Conservation (phyloP, 495 filamentous ascomycete genomes). For the Diplogelasinospora grovesii region DNA sequence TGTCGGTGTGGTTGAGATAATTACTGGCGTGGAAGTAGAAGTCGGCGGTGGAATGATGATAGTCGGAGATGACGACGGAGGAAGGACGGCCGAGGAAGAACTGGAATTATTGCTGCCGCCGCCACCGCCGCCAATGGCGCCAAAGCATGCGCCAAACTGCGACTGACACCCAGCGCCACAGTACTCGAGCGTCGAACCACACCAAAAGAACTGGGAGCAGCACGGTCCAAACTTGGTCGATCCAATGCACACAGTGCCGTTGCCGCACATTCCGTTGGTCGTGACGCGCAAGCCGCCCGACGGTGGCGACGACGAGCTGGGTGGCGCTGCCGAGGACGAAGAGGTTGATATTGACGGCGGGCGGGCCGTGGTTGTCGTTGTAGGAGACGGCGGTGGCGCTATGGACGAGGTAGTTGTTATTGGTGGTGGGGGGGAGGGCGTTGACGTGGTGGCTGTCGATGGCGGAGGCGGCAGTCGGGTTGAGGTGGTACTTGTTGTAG, state of each 20-base stretch:
- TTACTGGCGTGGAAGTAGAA: slow-evolving; percentile 2
- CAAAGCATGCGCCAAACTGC: slow-evolving; percentile 31
- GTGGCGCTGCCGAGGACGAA: neutral
- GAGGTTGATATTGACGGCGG: slow-evolving; percentile 3
- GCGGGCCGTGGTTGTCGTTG: neutral
- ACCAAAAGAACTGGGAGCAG: slow-evolving; percentile 44
- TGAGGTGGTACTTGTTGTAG: slow-evolving; percentile 8
- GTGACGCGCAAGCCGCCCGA: slow-evolving; percentile 18
- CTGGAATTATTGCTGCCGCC: too few relatives aligned
- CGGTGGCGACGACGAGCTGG: slow-evolving; percentile 5
- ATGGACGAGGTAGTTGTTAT: slow-evolving; percentile 3
- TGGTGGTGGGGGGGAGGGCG: slow-evolving; percentile 6
- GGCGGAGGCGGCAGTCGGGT: slow-evolving; percentile 2
- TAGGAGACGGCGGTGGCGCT: neutral
- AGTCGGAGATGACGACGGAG: slow-evolving; percentile 2
- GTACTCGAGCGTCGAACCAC: slow-evolving; percentile 40
- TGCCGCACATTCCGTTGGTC: slow-evolving; percentile 30
- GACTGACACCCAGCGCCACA: slow-evolving; percentile 48
- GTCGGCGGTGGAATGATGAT: neutral
- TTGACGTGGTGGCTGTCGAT: neutral
- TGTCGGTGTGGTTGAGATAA: neutral
- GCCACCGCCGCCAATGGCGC: slow-evolving; percentile 9
- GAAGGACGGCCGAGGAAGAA: too few relatives aligned
- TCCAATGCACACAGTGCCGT: slow-evolving; percentile 27
- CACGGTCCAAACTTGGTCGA: slow-evolving; percentile 25